phyloP scores from a whole-genome alignment of 768 basidiomycete genomes.

The Trametes coccinea region DNA sequence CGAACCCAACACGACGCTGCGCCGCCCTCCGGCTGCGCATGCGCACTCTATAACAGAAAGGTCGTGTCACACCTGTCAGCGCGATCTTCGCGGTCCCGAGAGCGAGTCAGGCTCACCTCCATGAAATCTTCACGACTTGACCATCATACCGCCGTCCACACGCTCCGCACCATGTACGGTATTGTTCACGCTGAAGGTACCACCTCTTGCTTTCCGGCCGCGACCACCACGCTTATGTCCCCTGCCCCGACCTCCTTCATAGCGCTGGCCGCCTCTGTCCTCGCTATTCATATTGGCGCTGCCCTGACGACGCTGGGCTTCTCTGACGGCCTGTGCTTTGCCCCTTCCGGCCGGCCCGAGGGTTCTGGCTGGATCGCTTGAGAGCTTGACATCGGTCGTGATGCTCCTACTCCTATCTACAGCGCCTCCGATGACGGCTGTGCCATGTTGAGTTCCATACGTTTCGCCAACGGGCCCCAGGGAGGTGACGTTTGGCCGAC shows the following conservation, averaged over 20 bases:
- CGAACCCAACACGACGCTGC: neutral
- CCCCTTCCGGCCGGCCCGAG: slow-evolving; percentile 9
- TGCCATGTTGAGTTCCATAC: slow-evolving; percentile 1
- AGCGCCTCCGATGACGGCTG: neutral
- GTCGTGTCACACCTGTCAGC: neutral
- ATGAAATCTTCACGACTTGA: slow-evolving; percentile 26
- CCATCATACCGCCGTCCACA: slow-evolving; percentile 32
- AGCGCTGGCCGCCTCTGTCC: slow-evolving; percentile 13
- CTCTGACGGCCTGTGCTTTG: slow-evolving; percentile 17
- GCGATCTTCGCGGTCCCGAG: neutral
- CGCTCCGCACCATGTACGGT: slow-evolving; percentile 19
- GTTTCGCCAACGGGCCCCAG: slow-evolving; percentile 6
- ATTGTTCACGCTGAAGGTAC: neutral
- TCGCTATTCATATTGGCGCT: slow-evolving; percentile 4
- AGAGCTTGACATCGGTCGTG: slow-evolving; percentile 8
- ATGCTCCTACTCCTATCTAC: neutral
- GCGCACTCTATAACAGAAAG: slow-evolving; percentile 1
- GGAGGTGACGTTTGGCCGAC: slow-evolving; percentile 12
- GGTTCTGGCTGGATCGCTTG: neutral
- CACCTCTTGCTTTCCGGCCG: slow-evolving; percentile 17
- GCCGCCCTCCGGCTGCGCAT: neutral
- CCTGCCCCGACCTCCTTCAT: slow-evolving; percentile 13
- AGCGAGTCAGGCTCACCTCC: neutral
- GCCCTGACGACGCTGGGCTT: slow-evolving; percentile 17
- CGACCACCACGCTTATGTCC: slow-evolving; percentile 22